Base-by-base conservation (phyloP, 805 yeast species). In the Hemisphaericaspora nanyangensis region DNA sequence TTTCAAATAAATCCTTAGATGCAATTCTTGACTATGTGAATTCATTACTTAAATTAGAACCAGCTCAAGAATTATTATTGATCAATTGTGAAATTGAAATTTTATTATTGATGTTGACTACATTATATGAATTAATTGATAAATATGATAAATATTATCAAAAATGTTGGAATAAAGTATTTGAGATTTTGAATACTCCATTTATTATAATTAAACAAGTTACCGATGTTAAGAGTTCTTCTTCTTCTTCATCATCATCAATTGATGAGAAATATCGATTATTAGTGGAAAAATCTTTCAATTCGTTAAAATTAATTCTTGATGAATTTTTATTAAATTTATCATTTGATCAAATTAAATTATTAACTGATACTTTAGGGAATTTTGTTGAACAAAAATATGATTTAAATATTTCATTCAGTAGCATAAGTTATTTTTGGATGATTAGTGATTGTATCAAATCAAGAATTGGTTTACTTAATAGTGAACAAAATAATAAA, bases 341-440 rank as follows among this genome's bases (percentile, higher is more conserved):
- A 8, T 95, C 97, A 0, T 59, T 72, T 25, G 63, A 67, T n/a
- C 82, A 82, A 39, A 68, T 86, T 27, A 75, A 73, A 42, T 68
- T 72, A 2, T 72, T 90, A 29, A 78, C 89, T 42, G 88, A 86
- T 46, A 79, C 90, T 1, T 65, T 91, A 27, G 76, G 72, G 50
- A 75, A 79, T 45, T 91, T 87, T 59, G 81, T 87, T 25, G 61
- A 72, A 2, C 98, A 93, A 52, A 63, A 59, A 1, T 69, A 67
- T 45, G 96, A 91, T 48, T 59, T 91, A 47, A 91, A 91, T 56
- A 85, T 88, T 16, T 86, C 97, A 0, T 89, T 91, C 55, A 86
- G 95, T 35, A 82, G 96, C 0, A 85, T 89, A 7, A 86, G 96
- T 49, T 85, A 89, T 48, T 90, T 89, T 53, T 91, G 98, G 98